These are phyloP conservation scores for Leccinellum albellum DNA, from an alignment of 768 basidiomycete genomes.

Conservation along the genomic window DNA sequence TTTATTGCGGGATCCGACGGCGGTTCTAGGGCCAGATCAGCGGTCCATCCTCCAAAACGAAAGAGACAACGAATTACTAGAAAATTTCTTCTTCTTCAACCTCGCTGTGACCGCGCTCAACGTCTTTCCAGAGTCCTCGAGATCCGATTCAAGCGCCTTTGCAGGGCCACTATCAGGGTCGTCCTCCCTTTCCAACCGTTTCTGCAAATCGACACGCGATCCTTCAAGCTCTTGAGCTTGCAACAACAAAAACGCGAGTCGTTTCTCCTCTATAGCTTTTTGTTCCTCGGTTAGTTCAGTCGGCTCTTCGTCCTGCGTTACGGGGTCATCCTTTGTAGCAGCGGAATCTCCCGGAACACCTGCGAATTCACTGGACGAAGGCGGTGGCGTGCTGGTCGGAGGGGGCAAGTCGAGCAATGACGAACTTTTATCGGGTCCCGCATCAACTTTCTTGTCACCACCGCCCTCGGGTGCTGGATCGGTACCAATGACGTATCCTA, in stretches of 20 bases:
- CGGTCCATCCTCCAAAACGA: neutral
- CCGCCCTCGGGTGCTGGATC: neutral
- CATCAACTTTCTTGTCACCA: neutral
- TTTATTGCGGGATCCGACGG: neutral
- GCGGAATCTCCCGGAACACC: slow-evolving; percentile 2
- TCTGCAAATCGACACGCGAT: neutral
- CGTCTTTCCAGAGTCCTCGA: slow-evolving; percentile 15
- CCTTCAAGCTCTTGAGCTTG: slow-evolving; percentile 17
- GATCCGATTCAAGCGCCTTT: slow-evolving; percentile 10
- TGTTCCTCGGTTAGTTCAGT: slow-evolving; percentile 22
- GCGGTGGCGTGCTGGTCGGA: slow-evolving; percentile 22
- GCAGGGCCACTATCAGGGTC: neutral
- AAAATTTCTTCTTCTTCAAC: slow-evolving; percentile 19
- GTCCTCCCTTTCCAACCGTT: slow-evolving; percentile 1
- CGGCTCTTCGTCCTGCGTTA: slow-evolving; percentile 16
- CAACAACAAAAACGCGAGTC: slow-evolving; percentile 14
- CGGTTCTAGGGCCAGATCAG: slow-evolving; percentile 12
- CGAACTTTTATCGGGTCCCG: neutral
- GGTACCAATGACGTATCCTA: neutral
- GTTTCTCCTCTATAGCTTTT: slow-evolving; percentile 20
- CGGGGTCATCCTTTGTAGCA: slow-evolving; percentile 8
- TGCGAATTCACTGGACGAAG: slow-evolving; percentile 24
- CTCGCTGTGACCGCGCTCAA: slow-evolving; percentile 11
- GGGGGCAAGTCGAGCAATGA: slow-evolving; percentile 7
- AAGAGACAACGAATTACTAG: slow-evolving; percentile 6